Evolutionary conservation across 2,329 filamentous ascomycete species (phyloP), one percentile per base, ranked within the genome.

Genomic region (Leptographium flavum): DNA sequence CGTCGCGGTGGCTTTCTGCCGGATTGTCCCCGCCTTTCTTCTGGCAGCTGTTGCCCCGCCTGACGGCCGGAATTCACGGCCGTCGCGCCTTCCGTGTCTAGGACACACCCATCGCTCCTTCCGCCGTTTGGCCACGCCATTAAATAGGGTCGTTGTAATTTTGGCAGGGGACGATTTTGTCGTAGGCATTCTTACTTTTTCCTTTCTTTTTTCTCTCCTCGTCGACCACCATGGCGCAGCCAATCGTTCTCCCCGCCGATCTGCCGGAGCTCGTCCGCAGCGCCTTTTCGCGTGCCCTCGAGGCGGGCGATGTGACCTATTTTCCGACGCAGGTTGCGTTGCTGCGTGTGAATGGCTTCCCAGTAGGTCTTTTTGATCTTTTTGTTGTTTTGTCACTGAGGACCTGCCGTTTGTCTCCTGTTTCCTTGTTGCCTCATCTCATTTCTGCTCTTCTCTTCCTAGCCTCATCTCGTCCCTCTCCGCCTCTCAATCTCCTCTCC

Each of bases 311-410:
- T 49, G 55, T 78, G 44, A 63, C 63, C 40, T 76, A 71, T 54
- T 77, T 69, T 55, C 65, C 70, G 38, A 76, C 73, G 3, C 66
- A 74, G 47, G 74, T 70, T 38, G 58, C 67, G 5, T 51, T 76
- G 40, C 55, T 77, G 39, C 58, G 57, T 33, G 60, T 67, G 37
- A 60, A 64, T 51, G 59, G 60, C 21, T 57, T 67, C 28, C 65
- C 65, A 0, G 71, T 74, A 54, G 17, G 21, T 14, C 33, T n/a
- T 21, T 25, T 27, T 43, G 22, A 6, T 9, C 14, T 21, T 37
- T 30, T n/a, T 19, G 25, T 21, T 35, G 9, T 10, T 19, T 32
- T 22, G n/a, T n/a, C n/a, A n/a, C n/a, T n/a, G n/a, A 28, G 27
- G 27, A 28, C 27, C 2, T 11, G 27, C 8, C 27, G 13, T 19